Base-by-base conservation (phyloP, 1,284 basidiomycete species). In the Kalmanozyma brasiliensis region DNA sequence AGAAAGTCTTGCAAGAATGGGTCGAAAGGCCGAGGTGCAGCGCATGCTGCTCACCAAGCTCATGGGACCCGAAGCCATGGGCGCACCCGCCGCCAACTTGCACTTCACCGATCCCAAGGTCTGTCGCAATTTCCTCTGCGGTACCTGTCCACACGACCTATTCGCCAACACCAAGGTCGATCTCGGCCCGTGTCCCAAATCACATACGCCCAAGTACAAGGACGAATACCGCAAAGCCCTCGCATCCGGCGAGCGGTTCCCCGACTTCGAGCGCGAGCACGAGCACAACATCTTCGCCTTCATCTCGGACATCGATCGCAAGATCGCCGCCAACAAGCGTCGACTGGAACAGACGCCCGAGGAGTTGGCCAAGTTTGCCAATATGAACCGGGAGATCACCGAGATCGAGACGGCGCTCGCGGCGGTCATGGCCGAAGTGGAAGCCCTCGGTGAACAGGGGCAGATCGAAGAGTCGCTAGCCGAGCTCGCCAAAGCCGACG, bases 141-240 rank as follows among this genome's bases (percentile, higher is more conserved):
- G 96, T 51, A 94, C 92, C 19, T 99, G 96, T 82, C 94, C 96
- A 4, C 96, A 99, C 83, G 89, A 94, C 8, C 87, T 98, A 37
- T 98, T 98, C 84, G 96, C 94, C 46, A 99, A 99, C 83, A 99
- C 96, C 1, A 98, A 98, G 95, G 98, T 98, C 92, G 96, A 99
- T 84, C 86, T 99, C 11, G 96, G 96, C 22, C 91, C 94, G 51
- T 99, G 96, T 83, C 93, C 96, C 4, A 95, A 95, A 82, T 93
- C 93, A 19, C 96, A 99, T 83, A 93, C 92, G 8, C 93, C 96
- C 76, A 89, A 93, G 51, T 87, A 98, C 71, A 94, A 94, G 84
- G 92, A 91, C 34, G 93, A 97, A 77, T 98, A 91, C 83, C 83
- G 91, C 68, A 89, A 90, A 26, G 90, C 91, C 23, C 87, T 88